Evolutionary conservation across 2,329 filamentous ascomycete genomes (phyloP), one percentile per base, ranked within the genome.

Genomic region (Cladosporium oxysporum): DNA sequence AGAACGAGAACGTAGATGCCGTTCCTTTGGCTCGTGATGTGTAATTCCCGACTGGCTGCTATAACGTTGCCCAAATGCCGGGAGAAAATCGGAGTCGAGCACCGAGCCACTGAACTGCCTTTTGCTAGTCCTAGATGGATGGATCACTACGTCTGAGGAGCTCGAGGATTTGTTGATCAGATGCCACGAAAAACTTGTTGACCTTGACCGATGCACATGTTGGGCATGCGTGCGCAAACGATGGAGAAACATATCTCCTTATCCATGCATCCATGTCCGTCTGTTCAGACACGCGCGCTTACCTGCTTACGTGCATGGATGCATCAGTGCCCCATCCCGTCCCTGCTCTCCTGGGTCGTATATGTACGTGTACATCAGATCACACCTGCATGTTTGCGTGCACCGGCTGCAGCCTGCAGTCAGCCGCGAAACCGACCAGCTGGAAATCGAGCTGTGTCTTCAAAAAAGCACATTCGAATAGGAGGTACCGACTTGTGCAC

Each of bases 291-390:
- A 55, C 41, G 11, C n/a, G 14, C 21, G 55, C 53, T 26, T 31
- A 37, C 18, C 29, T 58, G 53, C 53, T 37, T 37, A 58, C 29
- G 53, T 58, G 31, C 55, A 37, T 41, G 33, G 33, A 12, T 58
- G 55, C 55, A 58, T 35, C 33, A 26, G 55, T 33, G 23, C 55
- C 55, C 31, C 37, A 2, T 21, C 7, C 23, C 21, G 28, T 29
- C 31, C 31, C 31, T 57, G n/a, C 10, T 35, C 31, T 41, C 23
- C n/a, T 35, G 11, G 55, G 29, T 37, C 55, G 31, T 35, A 41
- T 41, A 58, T 41, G 55, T 58, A 58, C 55, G 55, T 58, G 55
- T 35, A 59, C 57, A 59, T 59, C 57, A 59, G 57, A 44, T 59
- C 57, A 59, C 57, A 47, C 57, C n/a, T 21, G 57, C 57, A 59